Evolutionary conservation across 352 stramenopile genomes (phyloP).

Genomic region (Thalassiosira allenii): DNA sequence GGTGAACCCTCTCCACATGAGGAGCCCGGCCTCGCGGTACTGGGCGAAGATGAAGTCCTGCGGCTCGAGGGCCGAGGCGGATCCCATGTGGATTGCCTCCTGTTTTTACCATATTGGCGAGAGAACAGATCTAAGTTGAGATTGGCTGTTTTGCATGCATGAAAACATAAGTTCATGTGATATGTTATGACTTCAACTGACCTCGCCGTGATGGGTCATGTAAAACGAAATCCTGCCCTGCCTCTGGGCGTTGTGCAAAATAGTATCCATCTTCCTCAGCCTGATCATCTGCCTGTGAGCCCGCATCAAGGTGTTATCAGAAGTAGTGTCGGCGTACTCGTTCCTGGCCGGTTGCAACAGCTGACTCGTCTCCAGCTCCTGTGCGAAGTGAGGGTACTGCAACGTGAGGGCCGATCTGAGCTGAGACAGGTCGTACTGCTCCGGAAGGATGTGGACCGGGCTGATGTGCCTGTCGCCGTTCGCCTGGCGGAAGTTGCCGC

Average conservation of each 20-base stretch:
- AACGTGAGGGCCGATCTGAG: slow-evolving; percentile 47
- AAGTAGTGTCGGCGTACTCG: slow-evolving; percentile 59
- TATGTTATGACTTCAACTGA: too few species aligned
- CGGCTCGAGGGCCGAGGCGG: slow-evolving; percentile 89
- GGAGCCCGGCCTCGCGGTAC: slow-evolving; percentile 96
- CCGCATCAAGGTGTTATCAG: slow-evolving; percentile 66
- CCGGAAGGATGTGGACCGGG: too few species aligned
- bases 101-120: too few species aligned
- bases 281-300: slow-evolving; percentile 85
- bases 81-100: slow-evolving; percentile 95
- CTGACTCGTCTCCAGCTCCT: slow-evolving; percentile 46
- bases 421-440: slow-evolving; percentile 38
- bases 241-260: slow-evolving; percentile 96
- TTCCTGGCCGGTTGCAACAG: slow-evolving; percentile 54
- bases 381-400: slow-evolving; percentile 50
- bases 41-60: slow-evolving; percentile 97
- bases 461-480: slow-evolving; percentile 28
- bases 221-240: slow-evolving; percentile 99
- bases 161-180: too few species aligned
- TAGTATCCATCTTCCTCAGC: slow-evolving; percentile 95
- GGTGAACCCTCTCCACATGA: slow-evolving; percentile 99
- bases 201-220: slow-evolving; percentile 90
- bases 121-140: too few species aligned
- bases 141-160: too few species aligned
- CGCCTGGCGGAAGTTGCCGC: slow-evolving; percentile 66